Percentiles rank a stretch among this genome's conserved stretches.
These are phyloP conservation scores for Persicaria tinctoria DNA, from an alignment of 148 eudicot genomes.

Conservation along the genomic window DNA sequence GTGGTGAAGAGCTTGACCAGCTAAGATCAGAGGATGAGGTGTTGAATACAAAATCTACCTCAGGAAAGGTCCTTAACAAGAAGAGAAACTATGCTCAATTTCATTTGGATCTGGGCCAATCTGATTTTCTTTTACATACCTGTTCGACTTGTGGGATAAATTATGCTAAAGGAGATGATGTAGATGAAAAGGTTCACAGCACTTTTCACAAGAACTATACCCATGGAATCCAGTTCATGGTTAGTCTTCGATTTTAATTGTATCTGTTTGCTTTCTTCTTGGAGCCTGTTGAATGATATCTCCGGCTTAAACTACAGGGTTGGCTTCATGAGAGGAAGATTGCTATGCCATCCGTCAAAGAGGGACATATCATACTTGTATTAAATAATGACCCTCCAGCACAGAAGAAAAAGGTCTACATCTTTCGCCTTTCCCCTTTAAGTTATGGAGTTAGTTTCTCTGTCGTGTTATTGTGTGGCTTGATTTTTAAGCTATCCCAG, in stretches of 20 bases:
- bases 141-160: constrained; percentile 70
- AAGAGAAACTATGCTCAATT: constrained; percentile 82
- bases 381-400: constrained; percentile 53
- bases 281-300: neutral
- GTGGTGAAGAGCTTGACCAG: constrained; percentile 21
- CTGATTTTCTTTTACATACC: constrained; percentile 71
- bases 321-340: constrained; percentile 71
- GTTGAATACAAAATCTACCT: constrained; percentile 14
- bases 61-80: constrained; percentile 48
- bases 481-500: neutral
- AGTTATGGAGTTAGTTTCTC: neutral
- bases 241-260: constrained; percentile 12
- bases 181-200: constrained; percentile 69
- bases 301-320: constrained; percentile 33
- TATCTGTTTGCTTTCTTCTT: neutral
- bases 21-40: constrained; percentile 15
- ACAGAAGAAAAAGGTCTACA: constrained; percentile 63
- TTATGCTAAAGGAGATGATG: constrained; percentile 75
- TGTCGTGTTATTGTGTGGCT: constrained; percentile 1
- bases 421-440: neutral
- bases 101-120: constrained; percentile 85
- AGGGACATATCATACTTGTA: constrained; percentile 57
- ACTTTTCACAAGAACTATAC: constrained; percentile 68
- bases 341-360: constrained; percentile 29
- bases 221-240: constrained; percentile 77